phyloP scores from a whole-genome alignment of 768 basidiomycete species.

The Pleurotus sapidus region DNA sequence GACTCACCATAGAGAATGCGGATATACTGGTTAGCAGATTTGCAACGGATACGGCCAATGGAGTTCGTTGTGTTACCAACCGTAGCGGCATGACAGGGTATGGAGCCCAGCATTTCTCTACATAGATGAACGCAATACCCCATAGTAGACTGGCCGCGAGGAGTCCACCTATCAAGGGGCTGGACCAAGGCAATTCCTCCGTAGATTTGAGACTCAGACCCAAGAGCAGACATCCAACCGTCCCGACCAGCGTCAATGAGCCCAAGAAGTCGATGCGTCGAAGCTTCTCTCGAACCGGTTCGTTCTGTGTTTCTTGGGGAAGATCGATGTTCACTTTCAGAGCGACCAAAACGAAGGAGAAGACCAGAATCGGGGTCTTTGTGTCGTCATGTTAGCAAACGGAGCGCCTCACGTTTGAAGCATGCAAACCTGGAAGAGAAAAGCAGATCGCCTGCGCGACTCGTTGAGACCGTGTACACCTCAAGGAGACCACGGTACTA shows the following conservation, averaged over 20 bases:
- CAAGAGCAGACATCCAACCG: conserved; percentile 68
- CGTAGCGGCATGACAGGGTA: conserved; percentile 92
- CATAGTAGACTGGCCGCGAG: conserved; percentile 55
- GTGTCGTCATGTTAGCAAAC: conserved; percentile 9
- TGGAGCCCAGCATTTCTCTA: conserved; percentile 74
- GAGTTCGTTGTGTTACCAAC: conserved; percentile 74
- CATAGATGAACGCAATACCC: conserved; percentile 61
- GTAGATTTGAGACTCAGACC: conserved; percentile 77
- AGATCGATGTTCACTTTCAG: conserved; percentile 78
- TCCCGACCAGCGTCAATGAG: conserved; percentile 72
- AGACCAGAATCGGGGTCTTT: conserved; percentile 73
- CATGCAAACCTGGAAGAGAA: conserved; percentile 72
- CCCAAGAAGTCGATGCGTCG: conserved; percentile 84
- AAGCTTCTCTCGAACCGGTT: conserved; percentile 59
- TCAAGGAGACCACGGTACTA: conserved; percentile 4
- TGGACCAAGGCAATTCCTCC: conserved; percentile 74
- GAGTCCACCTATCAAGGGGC: conserved; percentile 69
- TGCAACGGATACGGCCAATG: conserved; percentile 74
- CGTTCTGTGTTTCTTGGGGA: conserved; percentile 62
- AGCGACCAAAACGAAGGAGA: conserved; percentile 69
- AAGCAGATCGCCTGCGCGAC: conserved; percentile 71
- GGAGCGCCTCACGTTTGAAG: conserved; percentile 11
- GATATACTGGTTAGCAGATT: conserved; percentile 78
- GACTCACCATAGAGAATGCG: conserved; percentile 73
- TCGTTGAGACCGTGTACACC: conserved; percentile 3